Conservation (phyloP, 257 asterid species). For the Henckelia pumila region DNA sequence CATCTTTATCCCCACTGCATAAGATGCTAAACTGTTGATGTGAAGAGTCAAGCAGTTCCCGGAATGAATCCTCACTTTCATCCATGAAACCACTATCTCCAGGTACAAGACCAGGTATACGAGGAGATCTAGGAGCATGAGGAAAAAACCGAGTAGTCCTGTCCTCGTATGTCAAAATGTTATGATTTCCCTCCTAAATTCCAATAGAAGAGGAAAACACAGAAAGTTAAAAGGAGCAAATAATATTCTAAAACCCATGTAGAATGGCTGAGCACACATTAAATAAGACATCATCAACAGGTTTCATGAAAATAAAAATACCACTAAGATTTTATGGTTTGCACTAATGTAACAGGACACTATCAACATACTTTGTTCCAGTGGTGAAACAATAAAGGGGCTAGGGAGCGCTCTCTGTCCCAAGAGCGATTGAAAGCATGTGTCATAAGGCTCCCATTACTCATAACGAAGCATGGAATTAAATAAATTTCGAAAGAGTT, state of each 20-base stretch:
- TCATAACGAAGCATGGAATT: neutral
- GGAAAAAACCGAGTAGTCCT: slow-evolving; percentile 95
- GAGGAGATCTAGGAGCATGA: slow-evolving; percentile 85
- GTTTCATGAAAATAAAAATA: neutral
- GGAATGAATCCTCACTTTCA: slow-evolving; percentile 68
- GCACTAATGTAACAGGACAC: neutral
- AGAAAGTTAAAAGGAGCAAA: slow-evolving; percentile 18
- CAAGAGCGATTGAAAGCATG: too few relatives aligned
- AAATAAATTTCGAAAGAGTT: neutral
- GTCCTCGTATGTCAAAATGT: slow-evolving; percentile 62
- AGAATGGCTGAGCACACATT: slow-evolving; percentile 13
- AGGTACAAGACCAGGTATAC: slow-evolving; percentile 71
- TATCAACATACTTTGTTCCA: neutral
- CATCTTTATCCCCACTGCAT: slow-evolving; percentile 94
- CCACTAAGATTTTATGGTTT: neutral
- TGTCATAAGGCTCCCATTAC: neutral
- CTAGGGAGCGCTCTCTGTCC: neutral
- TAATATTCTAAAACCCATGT: slow-evolving; percentile 9
- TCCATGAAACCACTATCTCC: slow-evolving; percentile 84
- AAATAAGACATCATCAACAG: slow-evolving; percentile 14
- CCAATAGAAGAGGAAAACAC: slow-evolving; percentile 17
- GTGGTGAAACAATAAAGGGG: neutral
- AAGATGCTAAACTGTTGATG: slow-evolving; percentile 74
- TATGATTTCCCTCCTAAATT: slow-evolving; percentile 54
- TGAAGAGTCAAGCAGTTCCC: slow-evolving; percentile 84